Conservation (phyloP, 257 asterid genomes). For the Thymus quinquecostatus region DNA sequence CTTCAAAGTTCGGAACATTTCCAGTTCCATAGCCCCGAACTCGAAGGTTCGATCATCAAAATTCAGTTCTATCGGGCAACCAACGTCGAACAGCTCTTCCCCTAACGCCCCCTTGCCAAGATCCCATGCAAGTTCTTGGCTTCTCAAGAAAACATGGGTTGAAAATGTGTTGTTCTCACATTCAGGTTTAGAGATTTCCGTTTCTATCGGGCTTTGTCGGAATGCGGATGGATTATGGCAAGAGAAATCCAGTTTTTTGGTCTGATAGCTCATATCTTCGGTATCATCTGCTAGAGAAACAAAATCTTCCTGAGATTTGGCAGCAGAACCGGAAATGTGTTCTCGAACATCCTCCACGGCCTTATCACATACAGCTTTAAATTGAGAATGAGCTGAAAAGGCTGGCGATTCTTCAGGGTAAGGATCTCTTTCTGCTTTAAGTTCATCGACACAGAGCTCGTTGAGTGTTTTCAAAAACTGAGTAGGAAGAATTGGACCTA, state of each 20-base stretch:
- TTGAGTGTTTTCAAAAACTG: constrained; percentile 60
- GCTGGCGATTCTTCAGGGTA: constrained; percentile 42
- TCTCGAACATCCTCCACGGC: constrained; percentile 51
- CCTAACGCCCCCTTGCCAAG: constrained; percentile 43
- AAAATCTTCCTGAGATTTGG: constrained; percentile 34
- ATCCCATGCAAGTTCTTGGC: constrained; percentile 33
- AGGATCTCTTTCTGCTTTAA: constrained; percentile 34
- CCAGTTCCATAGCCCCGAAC: constrained; percentile 52
- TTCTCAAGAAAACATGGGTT: constrained; percentile 48
- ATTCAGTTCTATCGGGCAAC: constrained; percentile 61
- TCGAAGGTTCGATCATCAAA: constrained; percentile 36
- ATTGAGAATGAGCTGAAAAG: constrained; percentile 46
- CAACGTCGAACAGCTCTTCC: constrained; percentile 52
- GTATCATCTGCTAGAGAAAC: constrained; percentile 68
- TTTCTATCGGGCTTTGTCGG: constrained; percentile 30
- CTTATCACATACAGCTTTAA: constrained; percentile 50
- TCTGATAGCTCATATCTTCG: constrained; percentile 35
- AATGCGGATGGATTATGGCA: constrained; percentile 50
- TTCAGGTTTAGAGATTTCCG: constrained; percentile 30
- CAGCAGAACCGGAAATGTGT: constrained; percentile 33
- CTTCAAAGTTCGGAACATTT: constrained; percentile 46
- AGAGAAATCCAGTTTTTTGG: constrained; percentile 36
- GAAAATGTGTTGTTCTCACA: constrained; percentile 36
- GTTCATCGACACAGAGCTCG: constrained; percentile 39
- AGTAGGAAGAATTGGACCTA: constrained; percentile 59